Evolutionary conservation across 202 grass and related monocot species (phyloP), one percentile per base, ranked within the genome.

Genomic region (Hordeum pubiflorum): DNA sequence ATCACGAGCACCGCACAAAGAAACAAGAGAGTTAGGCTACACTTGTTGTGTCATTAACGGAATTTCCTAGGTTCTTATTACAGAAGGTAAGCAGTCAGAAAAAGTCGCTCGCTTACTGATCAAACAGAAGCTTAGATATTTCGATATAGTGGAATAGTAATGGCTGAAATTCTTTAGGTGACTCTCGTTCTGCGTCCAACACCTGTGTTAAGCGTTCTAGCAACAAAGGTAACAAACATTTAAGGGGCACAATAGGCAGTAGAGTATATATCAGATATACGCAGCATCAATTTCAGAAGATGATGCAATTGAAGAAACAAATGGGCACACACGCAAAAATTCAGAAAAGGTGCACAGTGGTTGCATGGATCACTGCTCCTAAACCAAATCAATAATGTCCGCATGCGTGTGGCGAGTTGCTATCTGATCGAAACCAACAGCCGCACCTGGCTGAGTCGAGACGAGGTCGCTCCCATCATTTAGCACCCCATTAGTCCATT

Each of bases 101-200:
- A 58, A 44, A 26, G 36, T 74, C 15, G 0, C 60, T 58, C 4
- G 79, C 80, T 87, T 93, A 98, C 95, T 94, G 82, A 44, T 98
- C 86, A 88, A 98, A 91, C 20, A 98, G 80, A 86, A 98, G 92
- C 58, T 86, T 90, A 73, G 95, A 95, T 81, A 98, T 91, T 69
- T 98, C 92, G 4, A 98, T 88, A 72, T 93, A 98, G 78, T 98
- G 95, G 78, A 98, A 98, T 4, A 90, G 92, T 15, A 94, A 74
- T 78, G 92, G 95, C 74, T 98, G 92, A 54, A 94, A 98, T 85
- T 98, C 95, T 80, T 90, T 90, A 38, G 95, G 88, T 3, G 95
- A 94, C 73, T 98, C 95, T 76, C 95, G 86, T 90, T 98, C 95
- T 0, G 90, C 85, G 43, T 98, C 95, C 50, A 98, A 64, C 39